Percentiles rank a stretch among this genome's conserved stretches.
Conservation (phyloP, 1,284 basidiomycete genomes). For the Agaricales sp. region DNA sequence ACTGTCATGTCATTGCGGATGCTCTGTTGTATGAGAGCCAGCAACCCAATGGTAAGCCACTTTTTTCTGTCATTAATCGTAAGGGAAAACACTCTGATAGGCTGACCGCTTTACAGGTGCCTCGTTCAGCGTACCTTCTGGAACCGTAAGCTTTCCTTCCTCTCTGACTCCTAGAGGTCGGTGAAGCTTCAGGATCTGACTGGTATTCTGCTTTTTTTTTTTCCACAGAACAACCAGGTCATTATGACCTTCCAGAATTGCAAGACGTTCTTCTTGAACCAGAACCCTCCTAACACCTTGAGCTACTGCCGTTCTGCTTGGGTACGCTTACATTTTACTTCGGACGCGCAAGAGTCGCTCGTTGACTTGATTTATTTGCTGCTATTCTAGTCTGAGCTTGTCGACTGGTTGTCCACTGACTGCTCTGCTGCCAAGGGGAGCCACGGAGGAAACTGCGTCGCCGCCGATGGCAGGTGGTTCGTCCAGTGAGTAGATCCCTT, state of each 20-base stretch:
- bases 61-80: neutral
- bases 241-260: slow-evolving; percentile 25
- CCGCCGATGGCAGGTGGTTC: slow-evolving; percentile 33
- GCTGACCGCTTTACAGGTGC: slow-evolving; percentile 21
- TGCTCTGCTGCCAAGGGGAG: slow-evolving; percentile 37
- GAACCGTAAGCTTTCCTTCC: neutral
- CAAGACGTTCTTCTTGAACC: slow-evolving; percentile 30
- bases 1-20: slow-evolving; percentile 37
- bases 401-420: slow-evolving; percentile 30
- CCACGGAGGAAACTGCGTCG: slow-evolving; percentile 37
- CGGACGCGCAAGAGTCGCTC: slow-evolving; percentile 3
- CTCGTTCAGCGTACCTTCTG: slow-evolving; percentile 11
- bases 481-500: slow-evolving; percentile 25
- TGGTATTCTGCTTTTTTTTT: slow-evolving; percentile 3
- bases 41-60: slow-evolving; percentile 27
- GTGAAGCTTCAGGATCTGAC: too few species aligned
- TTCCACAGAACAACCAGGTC: slow-evolving; percentile 20
- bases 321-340: slow-evolving; percentile 15
- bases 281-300: slow-evolving; percentile 18
- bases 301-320: slow-evolving; percentile 29
- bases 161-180: neutral
- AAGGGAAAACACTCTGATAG: slow-evolving; percentile 17
- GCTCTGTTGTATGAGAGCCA: slow-evolving; percentile 34
- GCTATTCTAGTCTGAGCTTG: slow-evolving; percentile 27
- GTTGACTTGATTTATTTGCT: neutral